Evolutionary conservation across 495 filamentous ascomycete species (phyloP).

Genomic region (Gamarada debralockiae): DNA sequence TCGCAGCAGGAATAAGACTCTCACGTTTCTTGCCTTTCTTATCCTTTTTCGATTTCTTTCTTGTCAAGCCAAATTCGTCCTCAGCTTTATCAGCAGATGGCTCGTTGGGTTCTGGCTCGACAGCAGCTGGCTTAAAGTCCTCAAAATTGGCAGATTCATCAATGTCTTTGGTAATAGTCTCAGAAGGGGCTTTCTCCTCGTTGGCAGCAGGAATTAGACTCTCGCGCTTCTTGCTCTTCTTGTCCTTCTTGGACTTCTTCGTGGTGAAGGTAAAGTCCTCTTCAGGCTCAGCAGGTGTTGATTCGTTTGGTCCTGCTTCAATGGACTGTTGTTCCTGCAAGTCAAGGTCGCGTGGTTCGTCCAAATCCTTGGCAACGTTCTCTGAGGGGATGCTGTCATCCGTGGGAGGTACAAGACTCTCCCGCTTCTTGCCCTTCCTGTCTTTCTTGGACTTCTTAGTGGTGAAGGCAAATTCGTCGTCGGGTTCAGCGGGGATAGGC

Average conservation of each 20-base stretch:
- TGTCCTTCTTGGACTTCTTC: constrained; percentile 43
- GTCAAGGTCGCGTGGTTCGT: background rate
- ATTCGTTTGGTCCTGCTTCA: background rate
- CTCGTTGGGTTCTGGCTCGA: background rate
- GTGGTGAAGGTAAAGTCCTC: constrained; percentile 21
- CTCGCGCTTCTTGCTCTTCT: constrained; percentile 28
- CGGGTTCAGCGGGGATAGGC: constrained; percentile 27
- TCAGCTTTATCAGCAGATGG: background rate
- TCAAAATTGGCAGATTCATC: background rate
- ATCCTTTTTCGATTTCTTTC: constrained; percentile 20
- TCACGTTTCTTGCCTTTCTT: constrained; percentile 28
- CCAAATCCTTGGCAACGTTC: too few relatives aligned
- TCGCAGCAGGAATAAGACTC: background rate
- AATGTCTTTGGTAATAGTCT: background rate
- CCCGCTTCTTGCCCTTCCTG: constrained; percentile 23
- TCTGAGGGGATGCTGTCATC: background rate
- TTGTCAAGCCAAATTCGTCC: constrained; percentile 8
- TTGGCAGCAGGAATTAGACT: background rate
- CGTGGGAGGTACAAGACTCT: background rate
- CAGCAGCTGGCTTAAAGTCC: constrained; percentile 7
- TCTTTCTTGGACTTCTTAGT: constrained; percentile 22
- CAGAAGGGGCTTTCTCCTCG: background rate
- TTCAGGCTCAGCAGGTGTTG: constrained; percentile 33
- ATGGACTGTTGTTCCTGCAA: background rate
- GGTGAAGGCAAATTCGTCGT: constrained; percentile 11